Evolutionary conservation across 768 basidiomycete species (phyloP), one percentile per base, ranked within the genome.

Genomic region (Russula olivacea): DNA sequence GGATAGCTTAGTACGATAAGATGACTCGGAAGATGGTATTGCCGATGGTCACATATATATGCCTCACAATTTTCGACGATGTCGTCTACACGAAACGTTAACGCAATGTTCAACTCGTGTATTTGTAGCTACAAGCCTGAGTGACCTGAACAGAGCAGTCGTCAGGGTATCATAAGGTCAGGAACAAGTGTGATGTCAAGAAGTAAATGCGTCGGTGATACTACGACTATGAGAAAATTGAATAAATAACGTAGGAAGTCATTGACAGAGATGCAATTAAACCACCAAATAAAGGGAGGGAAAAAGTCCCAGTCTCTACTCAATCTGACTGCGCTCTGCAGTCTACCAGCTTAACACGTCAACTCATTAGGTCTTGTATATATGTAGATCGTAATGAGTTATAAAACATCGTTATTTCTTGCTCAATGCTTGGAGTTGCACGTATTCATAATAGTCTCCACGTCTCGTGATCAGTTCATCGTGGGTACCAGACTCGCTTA

Each of bases 361-460:
- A 28, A 28, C 28, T 28, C 28, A 28, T 36, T 38, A 50, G 11
- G 34, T 11, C 34, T 10, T 38, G 47, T 8, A 19, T 25, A 28
- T 40, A 36, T 40, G 38, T 17, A 12, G 12, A 38, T n/a, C 11
- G 23, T 34, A 49, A 10, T 63, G 8, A 8, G 23, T 17, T n/a
- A 25, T 45, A 17, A 57, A 12, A 21, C 34, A 14, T 57, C 34
- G 14, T 59, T 51, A 63, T 14, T 51, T 50, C 25, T 58, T 66
- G 47, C 47, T 63, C 8, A 68, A 61, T n/a, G 47, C 67, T 48
- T 68, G 67, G 0, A 68, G 54, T 41, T 66, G 67, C 32, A 68
- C 67, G 32, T 68, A 66, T 68, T 68, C 67, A 19, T 62, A 68
- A 48, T 68, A 68, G 12, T 55, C 61, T 36, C 67, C 67, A 40